phyloP scores from a whole-genome alignment of 306 rosid genomes.

The Cucurbita pepo region DNA sequence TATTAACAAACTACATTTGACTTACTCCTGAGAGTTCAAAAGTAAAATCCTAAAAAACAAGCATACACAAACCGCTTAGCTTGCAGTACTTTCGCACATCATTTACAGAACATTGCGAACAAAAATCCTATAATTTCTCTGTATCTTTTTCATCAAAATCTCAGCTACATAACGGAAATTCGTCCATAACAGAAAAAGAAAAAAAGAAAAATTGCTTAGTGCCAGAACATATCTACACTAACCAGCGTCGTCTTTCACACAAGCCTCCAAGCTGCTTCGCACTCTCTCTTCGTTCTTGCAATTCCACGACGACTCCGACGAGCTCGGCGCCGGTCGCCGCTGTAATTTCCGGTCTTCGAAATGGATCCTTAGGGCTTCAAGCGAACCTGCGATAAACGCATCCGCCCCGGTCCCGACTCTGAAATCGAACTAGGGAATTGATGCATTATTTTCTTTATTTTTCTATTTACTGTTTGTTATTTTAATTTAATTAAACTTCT shows the following conservation, averaged over 20 bases:
- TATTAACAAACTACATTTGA: neutral
- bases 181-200: neutral
- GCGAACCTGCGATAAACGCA: neutral
- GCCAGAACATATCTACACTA: neutral
- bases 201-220: neutral
- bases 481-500: too few species aligned
- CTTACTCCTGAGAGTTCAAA: neutral
- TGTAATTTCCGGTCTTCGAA: neutral
- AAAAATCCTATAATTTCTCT: neutral
- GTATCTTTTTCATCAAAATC: neutral
- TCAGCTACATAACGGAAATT: neutral
- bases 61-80: neutral
- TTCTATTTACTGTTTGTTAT: neutral
- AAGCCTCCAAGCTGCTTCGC: neutral
- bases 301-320: neutral
- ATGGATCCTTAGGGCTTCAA: neutral
- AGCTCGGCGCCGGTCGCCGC: neutral
- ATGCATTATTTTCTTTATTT: neutral
- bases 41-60: neutral
- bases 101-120: neutral
- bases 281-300: neutral
- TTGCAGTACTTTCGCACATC: neutral
- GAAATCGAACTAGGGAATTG: neutral
- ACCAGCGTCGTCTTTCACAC: neutral
- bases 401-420: neutral